Percentiles rank a stretch among this genome's conserved stretches.
Evolutionary conservation across 177 flowering plant species (phyloP).

Genomic region (Vitis hybrid): DNA sequence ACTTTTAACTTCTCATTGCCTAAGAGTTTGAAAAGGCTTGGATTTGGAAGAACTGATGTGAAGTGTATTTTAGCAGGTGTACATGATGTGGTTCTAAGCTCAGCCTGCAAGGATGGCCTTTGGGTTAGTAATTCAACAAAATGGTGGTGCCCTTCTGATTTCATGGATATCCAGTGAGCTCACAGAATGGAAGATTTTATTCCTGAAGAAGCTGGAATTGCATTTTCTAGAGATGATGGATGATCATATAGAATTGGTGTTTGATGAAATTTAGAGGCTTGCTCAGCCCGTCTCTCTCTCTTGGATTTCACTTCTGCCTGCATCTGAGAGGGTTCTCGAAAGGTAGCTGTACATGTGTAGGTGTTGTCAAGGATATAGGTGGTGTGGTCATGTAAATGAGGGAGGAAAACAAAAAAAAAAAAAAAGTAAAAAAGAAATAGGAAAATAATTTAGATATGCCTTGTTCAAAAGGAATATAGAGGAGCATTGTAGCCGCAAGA

Average conservation of each 20-base stretch:
- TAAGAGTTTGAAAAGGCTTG: not conserved
- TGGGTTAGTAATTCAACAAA: not conserved
- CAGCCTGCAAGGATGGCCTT: slow-evolving; percentile 5
- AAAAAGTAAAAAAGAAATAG: slow-evolving; percentile 9
- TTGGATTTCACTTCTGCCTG: slow-evolving; percentile 12
- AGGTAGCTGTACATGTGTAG: slow-evolving; percentile 30
- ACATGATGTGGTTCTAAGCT: not conserved
- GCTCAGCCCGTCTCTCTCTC: not conserved
- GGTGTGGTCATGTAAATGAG: slow-evolving; percentile 32
- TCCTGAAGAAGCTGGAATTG: not conserved
- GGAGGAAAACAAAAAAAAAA: slow-evolving; percentile 1
- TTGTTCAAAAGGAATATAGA: slow-evolving; percentile 4
- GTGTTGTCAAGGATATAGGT: slow-evolving; percentile 27
- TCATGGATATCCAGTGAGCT: not conserved
- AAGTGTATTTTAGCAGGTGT: not conserved
- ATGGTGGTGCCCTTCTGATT: not conserved
- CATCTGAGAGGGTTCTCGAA: slow-evolving; percentile 16
- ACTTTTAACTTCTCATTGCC: not conserved
- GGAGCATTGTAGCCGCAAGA: slow-evolving; percentile 20
- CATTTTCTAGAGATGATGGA: not conserved
- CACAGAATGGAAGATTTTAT: not conserved
- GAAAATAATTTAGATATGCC: slow-evolving; percentile 14
- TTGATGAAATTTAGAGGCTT: slow-evolving; percentile 2
- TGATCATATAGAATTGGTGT: not conserved
- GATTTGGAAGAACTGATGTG: not conserved